phyloP scores from a whole-genome alignment of 2,329 filamentous ascomycete genomes.

The Zymoseptoria pseudotritici region DNA sequence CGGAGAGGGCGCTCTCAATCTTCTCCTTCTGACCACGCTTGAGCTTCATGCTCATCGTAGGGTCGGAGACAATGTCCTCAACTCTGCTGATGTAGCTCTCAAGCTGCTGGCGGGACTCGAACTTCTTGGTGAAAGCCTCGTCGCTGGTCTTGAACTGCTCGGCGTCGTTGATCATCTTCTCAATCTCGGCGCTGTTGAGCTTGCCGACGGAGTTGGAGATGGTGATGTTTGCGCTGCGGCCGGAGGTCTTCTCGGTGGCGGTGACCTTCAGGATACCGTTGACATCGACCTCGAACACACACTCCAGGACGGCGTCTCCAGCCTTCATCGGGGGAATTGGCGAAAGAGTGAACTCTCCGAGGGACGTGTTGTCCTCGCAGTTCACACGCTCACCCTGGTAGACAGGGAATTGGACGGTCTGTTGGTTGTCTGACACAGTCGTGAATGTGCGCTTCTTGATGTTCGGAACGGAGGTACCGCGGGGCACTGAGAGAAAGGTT shows the following conservation, averaged over 20 bases:
- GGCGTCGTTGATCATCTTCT: slow-evolving; percentile 95
- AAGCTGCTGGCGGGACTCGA: slow-evolving; percentile 97
- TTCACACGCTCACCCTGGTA: slow-evolving; percentile 96
- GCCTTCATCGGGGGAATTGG: slow-evolving; percentile 69
- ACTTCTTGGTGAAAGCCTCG: slow-evolving; percentile 98
- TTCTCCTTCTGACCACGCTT: slow-evolving; percentile 99
- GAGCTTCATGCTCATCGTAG: slow-evolving; percentile 89
- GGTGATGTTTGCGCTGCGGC: slow-evolving; percentile 97
- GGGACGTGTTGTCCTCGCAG: slow-evolving; percentile 95
- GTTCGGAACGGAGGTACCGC: slow-evolving; percentile 38
- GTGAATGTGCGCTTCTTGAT: slow-evolving; percentile 65
- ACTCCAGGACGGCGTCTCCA: slow-evolving; percentile 92
- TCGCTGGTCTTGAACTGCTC: slow-evolving; percentile 98
- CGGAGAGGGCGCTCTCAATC: slow-evolving; percentile 93
- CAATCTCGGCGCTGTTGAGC: slow-evolving; percentile 87
- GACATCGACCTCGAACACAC: slow-evolving; percentile 98
- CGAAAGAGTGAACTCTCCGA: slow-evolving; percentile 92
- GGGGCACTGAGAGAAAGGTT: slow-evolving; percentile 46
- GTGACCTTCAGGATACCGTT: slow-evolving; percentile 97
- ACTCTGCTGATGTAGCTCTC: slow-evolving; percentile 98
- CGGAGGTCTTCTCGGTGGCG: slow-evolving; percentile 96
- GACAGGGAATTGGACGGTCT: slow-evolving; percentile 66
- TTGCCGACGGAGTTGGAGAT: slow-evolving; percentile 99
- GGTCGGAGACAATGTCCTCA: slow-evolving; percentile 97
- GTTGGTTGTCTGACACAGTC: slow-evolving; percentile 58